Conservation (phyloP, 2,329 filamentous ascomycete species). For the Fusarium beomiforme region DNA sequence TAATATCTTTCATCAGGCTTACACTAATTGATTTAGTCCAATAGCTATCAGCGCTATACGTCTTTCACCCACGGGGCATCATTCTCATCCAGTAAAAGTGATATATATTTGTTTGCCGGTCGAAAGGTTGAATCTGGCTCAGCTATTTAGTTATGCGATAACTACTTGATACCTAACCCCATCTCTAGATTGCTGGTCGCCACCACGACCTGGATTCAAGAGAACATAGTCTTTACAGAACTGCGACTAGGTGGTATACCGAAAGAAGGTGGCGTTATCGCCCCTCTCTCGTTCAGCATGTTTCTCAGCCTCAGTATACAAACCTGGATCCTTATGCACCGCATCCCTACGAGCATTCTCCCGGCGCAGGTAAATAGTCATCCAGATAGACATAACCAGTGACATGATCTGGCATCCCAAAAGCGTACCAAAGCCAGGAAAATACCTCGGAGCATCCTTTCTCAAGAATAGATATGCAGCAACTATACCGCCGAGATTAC, state of each 20-base stretch:
- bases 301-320: not conserved
- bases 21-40: too few species aligned
- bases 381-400: not conserved
- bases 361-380: not conserved
- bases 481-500: not conserved
- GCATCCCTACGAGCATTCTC: not conserved
- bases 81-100: too few species aligned
- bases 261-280: not conserved
- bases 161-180: too few species aligned
- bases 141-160: too few species aligned
- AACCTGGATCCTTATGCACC: not conserved
- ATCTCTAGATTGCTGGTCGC: too few species aligned
- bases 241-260: not conserved
- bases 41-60: too few species aligned
- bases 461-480: not conserved
- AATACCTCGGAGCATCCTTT: not conserved
- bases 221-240: not conserved
- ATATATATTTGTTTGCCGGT: too few species aligned
- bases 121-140: too few species aligned
- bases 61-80: too few species aligned
- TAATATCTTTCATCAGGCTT: too few species aligned
- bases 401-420: not conserved
- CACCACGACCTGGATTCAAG: too few species aligned
- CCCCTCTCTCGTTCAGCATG: not conserved
- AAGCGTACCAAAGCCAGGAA: not conserved